Percentiles rank a stretch among this genome's conserved stretches.
Conservation (phyloP, 2,329 filamentous ascomycete genomes). For the Dactylellina parvicollis region DNA sequence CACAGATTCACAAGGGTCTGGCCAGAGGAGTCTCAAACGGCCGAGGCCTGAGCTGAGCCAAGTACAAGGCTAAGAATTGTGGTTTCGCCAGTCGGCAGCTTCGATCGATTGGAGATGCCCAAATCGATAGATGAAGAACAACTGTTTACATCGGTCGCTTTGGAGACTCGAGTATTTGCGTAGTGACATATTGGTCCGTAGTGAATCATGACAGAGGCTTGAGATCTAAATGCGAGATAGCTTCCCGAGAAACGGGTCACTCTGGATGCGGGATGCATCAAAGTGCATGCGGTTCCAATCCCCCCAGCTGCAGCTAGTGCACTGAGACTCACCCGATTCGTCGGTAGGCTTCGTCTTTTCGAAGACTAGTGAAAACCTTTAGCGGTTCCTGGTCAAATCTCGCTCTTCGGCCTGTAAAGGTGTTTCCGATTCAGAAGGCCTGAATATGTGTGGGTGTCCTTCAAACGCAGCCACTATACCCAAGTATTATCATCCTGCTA, state of each 20-base stretch:
- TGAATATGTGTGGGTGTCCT: background rate
- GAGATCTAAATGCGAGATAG: constrained; percentile 31
- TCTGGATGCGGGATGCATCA: constrained; percentile 29
- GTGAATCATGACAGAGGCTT: constrained; percentile 1
- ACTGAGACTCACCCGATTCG: constrained; percentile 26
- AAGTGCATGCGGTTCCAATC: constrained; percentile 25
- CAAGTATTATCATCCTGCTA: background rate
- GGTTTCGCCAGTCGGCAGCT: too few species aligned
- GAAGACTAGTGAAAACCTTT: constrained; percentile 29
- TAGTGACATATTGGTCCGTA: too few species aligned
- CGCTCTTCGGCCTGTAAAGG: constrained; percentile 16
- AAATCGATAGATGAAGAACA: too few species aligned
- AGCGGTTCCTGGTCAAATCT: constrained; percentile 25
- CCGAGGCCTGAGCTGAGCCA: background rate
- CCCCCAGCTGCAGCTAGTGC: constrained; percentile 22
- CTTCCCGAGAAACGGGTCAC: constrained; percentile 48
- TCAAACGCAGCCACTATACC: constrained; percentile 12
- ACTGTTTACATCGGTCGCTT: too few species aligned
- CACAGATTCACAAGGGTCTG: constrained; percentile 26
- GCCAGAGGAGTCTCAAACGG: background rate
- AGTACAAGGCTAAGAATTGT: background rate
- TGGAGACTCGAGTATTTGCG: too few species aligned
- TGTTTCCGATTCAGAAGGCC: constrained; percentile 32
- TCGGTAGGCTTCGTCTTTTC: constrained; percentile 14
- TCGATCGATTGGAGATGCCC: background rate